Conservation (phyloP, 1,284 basidiomycete genomes). For the Exobasidium cylindrosporum region DNA sequence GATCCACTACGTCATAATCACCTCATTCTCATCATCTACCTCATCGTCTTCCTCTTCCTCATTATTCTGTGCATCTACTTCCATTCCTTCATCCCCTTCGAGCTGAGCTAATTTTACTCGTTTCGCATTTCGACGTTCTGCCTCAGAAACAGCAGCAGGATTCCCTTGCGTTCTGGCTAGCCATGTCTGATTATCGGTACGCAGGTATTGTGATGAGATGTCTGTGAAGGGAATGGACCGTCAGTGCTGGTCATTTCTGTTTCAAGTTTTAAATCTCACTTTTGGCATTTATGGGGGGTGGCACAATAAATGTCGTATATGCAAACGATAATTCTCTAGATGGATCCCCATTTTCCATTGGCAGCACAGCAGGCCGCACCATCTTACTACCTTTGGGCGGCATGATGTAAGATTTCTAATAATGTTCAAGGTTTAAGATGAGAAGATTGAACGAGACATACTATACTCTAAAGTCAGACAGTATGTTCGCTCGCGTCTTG, state of each 20-base stretch:
- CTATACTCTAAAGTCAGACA: too few species aligned
- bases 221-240: conserved; percentile 18
- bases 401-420: background rate
- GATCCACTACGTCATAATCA: too few species aligned
- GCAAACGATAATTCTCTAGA: conserved; percentile 38
- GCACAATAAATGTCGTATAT: conserved; percentile 47
- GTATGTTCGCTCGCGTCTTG: too few species aligned
- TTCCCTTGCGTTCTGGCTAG: conserved; percentile 13
- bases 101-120: conserved; percentile 7
- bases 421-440: too few species aligned
- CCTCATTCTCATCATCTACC: conserved; percentile 22
- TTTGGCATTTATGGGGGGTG: conserved; percentile 50
- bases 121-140: conserved; percentile 12
- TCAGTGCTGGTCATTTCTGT: too few species aligned
- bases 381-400: conserved; percentile 9
- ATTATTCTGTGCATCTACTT: conserved; percentile 20
- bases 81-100: conserved; percentile 12
- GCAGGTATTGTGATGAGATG: conserved; percentile 49
- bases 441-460: too few species aligned
- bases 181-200: conserved; percentile 52
- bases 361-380: background rate
- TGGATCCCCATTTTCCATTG: background rate
- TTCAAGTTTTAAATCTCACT: conserved; percentile 22
- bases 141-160: background rate
- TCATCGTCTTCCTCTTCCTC: conserved; percentile 22